Conservation (phyloP, 148 eudicot species). For the Euryodendron excelsum region DNA sequence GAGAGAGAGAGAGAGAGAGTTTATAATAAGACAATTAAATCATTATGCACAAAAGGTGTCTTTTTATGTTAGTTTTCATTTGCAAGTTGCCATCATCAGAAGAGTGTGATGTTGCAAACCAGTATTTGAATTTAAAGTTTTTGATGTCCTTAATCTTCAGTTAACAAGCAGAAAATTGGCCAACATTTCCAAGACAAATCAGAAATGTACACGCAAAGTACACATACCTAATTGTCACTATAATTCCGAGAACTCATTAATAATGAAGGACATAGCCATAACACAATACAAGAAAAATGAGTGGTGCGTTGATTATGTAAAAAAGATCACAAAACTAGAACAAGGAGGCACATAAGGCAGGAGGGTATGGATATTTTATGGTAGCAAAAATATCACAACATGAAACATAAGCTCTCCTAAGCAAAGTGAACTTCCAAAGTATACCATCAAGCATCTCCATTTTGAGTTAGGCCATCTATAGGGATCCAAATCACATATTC, state of each 20-base stretch:
- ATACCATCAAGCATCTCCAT: constrained; percentile 90
- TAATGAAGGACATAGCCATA: not conserved
- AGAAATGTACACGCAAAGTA: not conserved
- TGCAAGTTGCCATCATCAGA: too few relatives aligned
- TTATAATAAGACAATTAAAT: too few relatives aligned
- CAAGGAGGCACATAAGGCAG: not conserved
- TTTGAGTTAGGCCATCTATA: constrained; percentile 75
- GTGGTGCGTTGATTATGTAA: not conserved
- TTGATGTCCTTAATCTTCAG: not conserved
- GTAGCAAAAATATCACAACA: too few relatives aligned
- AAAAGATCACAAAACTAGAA: not conserved
- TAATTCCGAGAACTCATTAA: not conserved
- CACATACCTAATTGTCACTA: not conserved
- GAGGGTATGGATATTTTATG: not conserved
- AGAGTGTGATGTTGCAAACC: not conserved
- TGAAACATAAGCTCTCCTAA: too few relatives aligned
- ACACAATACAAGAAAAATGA: not conserved
- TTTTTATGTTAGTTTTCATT: too few relatives aligned
- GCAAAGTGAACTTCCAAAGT: too few relatives aligned
- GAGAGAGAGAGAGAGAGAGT: too few relatives aligned
- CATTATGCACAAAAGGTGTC: too few relatives aligned
- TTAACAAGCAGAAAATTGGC: not conserved
- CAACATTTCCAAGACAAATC: not conserved
- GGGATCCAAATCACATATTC: constrained; percentile 65
- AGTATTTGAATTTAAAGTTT: not conserved